These are phyloP conservation scores for Cryptococcus sp. DNA, from an alignment of 1,284 basidiomycete genomes.

Conservation along the genomic window DNA sequence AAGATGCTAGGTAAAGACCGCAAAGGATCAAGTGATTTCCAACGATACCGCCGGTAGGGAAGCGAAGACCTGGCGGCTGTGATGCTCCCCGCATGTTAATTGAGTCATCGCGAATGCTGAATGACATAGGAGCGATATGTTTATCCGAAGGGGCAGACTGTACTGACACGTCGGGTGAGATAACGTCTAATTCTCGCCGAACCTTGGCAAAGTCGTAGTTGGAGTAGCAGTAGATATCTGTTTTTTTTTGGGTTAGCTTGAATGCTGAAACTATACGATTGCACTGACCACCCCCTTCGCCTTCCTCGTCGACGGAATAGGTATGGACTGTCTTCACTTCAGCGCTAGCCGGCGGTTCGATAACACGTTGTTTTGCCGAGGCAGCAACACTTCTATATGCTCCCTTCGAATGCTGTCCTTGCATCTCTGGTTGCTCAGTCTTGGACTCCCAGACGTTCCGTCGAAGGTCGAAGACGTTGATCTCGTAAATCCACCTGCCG, in stretches of 20 bases:
- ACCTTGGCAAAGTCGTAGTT: constrained; percentile 82
- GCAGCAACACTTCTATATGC: constrained; percentile 89
- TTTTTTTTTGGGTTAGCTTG: constrained; percentile 60
- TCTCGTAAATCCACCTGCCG: constrained; percentile 74
- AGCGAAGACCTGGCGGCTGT: constrained; percentile 87
- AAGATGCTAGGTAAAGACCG: constrained; percentile 85
- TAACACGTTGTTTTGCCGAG: constrained; percentile 66
- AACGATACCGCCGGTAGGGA: constrained; percentile 86
- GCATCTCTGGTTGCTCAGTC: constrained; percentile 61
- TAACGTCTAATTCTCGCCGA: constrained; percentile 84
- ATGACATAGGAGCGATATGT: constrained; percentile 55
- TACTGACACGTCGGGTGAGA: constrained; percentile 55
- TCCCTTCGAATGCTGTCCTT: constrained; percentile 79
- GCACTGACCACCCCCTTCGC: constrained; percentile 58
- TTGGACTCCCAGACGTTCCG: constrained; percentile 70
- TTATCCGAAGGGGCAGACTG: constrained; percentile 67
- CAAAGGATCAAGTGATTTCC: constrained; percentile 85
- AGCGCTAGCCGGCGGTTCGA: constrained; percentile 57
- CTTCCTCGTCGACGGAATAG: constrained; percentile 40
- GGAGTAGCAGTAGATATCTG: constrained; percentile 48
- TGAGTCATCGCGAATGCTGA: constrained; percentile 64
- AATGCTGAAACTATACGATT: constrained; percentile 64
- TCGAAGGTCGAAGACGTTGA: constrained; percentile 79
- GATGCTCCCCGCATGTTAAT: constrained; percentile 56
- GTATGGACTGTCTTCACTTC: constrained; percentile 19